These are phyloP conservation scores for Fusarium subglutinans DNA, from an alignment of 2,329 filamentous ascomycete species.

Conservation along the genomic window DNA sequence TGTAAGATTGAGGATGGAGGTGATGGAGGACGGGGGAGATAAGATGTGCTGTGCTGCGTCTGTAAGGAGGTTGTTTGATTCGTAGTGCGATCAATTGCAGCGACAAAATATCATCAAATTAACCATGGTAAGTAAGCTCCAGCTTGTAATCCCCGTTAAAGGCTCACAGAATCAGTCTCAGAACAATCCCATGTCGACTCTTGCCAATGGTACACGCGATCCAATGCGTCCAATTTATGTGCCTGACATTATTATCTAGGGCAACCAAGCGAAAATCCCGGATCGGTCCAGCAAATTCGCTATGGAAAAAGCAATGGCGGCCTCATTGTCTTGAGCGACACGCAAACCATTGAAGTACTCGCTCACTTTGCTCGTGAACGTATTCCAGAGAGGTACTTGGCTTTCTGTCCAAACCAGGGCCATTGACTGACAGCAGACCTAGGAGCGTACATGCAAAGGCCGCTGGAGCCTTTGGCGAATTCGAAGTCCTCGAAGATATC, in stretches of 20 bases:
- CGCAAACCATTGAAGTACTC: conserved; percentile 63
- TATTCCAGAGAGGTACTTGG: conserved; percentile 60
- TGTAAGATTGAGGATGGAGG: not conserved
- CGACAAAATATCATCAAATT: not conserved
- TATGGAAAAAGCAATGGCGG: conserved; percentile 46
- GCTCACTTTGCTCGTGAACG: conserved; percentile 67
- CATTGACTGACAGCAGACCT: not conserved
- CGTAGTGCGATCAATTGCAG: not conserved
- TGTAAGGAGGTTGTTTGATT: rapidly evolving
- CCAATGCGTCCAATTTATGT: rapidly evolving
- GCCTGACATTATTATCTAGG: conserved; percentile 12
- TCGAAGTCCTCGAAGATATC: conserved; percentile 16
- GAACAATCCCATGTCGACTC: conserved; percentile 11
- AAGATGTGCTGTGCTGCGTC: not conserved
- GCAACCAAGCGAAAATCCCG: conserved; percentile 38
- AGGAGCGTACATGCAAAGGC: conserved; percentile 25
- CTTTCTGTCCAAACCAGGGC: rapidly evolving
- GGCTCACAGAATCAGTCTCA: not conserved
- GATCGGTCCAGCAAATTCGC: conserved; percentile 34
- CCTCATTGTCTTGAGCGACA: conserved; percentile 59
- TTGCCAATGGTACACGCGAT: conserved; percentile 17
- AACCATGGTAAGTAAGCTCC: not conserved
- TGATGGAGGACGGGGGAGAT: not conserved
- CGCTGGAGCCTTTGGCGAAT: conserved; percentile 17
- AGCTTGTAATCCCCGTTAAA: rapidly evolving